These are phyloP conservation scores for Dimargaris cristalligena DNA, from an alignment of 192 early-diverging fungal species.

Conservation along the genomic window DNA sequence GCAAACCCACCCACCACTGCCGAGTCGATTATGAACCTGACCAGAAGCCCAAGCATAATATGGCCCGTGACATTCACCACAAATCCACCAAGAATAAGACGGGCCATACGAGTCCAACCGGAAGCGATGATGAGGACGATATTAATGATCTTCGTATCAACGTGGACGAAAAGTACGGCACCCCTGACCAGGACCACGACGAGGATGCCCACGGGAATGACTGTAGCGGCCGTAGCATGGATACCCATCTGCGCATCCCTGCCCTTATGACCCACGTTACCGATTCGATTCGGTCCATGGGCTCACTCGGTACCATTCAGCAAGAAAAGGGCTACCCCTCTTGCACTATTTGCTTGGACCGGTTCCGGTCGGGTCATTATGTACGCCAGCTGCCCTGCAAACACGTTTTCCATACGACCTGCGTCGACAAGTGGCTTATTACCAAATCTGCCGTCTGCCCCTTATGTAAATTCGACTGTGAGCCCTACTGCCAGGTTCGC, in stretches of 20 bases:
- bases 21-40: background rate
- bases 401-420: slow-evolving; percentile 35
- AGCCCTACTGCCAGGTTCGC: background rate
- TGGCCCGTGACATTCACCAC: too few species aligned
- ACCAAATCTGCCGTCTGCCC: slow-evolving; percentile 30
- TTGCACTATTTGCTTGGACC: slow-evolving; percentile 7
- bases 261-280: slow-evolving; percentile 6
- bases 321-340: background rate
- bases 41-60: background rate
- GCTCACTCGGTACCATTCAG: background rate
- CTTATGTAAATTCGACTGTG: slow-evolving; percentile 27
- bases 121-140: too few species aligned
- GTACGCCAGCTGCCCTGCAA: slow-evolving; percentile 4
- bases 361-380: background rate
- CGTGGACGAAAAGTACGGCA: too few species aligned
- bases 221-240: too few species aligned
- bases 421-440: slow-evolving; percentile 34
- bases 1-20: background rate
- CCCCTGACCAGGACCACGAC: too few species aligned
- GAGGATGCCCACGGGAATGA: too few species aligned
- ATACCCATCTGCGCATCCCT: background rate
- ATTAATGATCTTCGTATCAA: too few species aligned
- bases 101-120: too few species aligned
- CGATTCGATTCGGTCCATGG: background rate
- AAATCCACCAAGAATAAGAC: too few species aligned